phyloP scores from a whole-genome alignment of 106 monocot species.

The Dioscorea dumetorum region DNA sequence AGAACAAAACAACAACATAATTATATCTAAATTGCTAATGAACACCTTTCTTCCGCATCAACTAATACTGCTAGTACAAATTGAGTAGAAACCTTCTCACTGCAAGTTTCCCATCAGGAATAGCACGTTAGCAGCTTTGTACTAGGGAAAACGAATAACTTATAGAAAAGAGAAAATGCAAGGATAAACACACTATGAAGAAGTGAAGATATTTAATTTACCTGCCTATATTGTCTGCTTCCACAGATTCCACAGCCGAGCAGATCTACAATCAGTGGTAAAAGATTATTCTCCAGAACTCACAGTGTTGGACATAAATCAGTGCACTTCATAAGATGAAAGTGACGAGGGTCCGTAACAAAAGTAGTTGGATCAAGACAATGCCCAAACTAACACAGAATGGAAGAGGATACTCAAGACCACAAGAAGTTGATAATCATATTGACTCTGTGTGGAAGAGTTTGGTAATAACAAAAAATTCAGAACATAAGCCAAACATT shows the following conservation, averaged over 20 bases:
- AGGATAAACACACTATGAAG: background rate
- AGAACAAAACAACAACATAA: background rate
- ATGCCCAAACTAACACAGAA: background rate
- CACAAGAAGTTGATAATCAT: too few species aligned
- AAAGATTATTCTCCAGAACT: background rate
- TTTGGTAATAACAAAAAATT: background rate
- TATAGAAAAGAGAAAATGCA: background rate
- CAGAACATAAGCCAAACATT: too few species aligned
- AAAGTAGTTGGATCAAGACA: background rate
- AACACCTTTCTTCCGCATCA: conserved; percentile 14
- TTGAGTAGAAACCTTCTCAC: conserved; percentile 42
- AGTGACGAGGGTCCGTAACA: background rate
- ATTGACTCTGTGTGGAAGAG: background rate
- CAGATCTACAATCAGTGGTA: conserved; percentile 13
- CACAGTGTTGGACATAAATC: background rate
- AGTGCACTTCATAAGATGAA: background rate
- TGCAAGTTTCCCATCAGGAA: conserved; percentile 5
- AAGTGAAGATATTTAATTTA: background rate
- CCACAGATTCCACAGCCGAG: conserved; percentile 2
- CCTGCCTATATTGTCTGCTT: conserved; percentile 19
- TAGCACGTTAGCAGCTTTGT: too few species aligned
- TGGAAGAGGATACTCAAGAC: background rate
- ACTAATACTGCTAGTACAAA: conserved; percentile 33
- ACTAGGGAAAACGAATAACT: background rate
- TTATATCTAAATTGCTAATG: background rate